Conservation (phyloP, 129 eudicot species). For the Helichrysum umbraculigerum region DNA sequence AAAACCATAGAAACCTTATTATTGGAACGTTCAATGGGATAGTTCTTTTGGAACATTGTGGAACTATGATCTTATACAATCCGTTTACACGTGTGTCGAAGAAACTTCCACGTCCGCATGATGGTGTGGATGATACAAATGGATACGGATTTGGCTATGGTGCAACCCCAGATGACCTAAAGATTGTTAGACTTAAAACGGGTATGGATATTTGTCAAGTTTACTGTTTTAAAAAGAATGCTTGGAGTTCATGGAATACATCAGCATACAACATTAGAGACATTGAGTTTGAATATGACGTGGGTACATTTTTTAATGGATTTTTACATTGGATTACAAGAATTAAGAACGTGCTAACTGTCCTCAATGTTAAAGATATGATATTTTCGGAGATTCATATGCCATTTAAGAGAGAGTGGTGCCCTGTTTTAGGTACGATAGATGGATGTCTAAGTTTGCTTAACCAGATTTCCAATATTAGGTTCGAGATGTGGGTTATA, state of each 20-base stretch:
- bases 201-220: not conserved
- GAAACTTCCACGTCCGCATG: not conserved
- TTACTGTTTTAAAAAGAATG: not conserved
- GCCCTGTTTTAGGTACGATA: slow-evolving; percentile 4
- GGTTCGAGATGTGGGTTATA: slow-evolving; percentile 12
- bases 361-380: slow-evolving; percentile 20
- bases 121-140: no score
- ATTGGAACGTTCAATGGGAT: slow-evolving; percentile 23
- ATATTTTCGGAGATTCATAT: slow-evolving; percentile 1
- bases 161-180: slow-evolving; percentile 11
- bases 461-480: not conserved
- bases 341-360: not conserved
- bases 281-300: no score
- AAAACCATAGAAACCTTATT: not conserved
- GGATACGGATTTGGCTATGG: slow-evolving; percentile 25
- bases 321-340: slow-evolving; percentile 13
- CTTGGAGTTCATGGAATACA: not conserved
- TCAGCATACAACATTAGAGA: not conserved
- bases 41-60: not conserved
- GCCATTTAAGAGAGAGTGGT: not conserved
- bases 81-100: not conserved
- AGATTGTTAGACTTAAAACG: not conserved
- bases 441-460: slow-evolving; percentile 17
- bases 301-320: slow-evolving; percentile 20
- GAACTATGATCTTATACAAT: slow-evolving; percentile 6